Evolutionary conservation across 352 stramenopile species (phyloP).

Genomic region (Hyaloperonospora brassicae): DNA sequence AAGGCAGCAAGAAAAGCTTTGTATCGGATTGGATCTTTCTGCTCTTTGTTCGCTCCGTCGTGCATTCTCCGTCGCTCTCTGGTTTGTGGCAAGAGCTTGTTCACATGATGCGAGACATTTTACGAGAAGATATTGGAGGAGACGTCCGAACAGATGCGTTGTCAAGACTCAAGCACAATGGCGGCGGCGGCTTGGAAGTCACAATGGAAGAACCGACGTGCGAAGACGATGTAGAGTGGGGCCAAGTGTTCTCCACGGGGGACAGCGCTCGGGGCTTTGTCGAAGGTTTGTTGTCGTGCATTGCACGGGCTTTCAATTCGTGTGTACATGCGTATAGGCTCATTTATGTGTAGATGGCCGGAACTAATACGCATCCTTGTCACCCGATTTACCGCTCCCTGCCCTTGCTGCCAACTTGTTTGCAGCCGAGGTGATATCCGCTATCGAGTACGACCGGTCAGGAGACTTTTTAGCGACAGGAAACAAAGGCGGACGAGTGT

Average conservation of each 20-base stretch:
- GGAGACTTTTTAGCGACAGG: slow-evolving; percentile 90
- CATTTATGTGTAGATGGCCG: not conserved
- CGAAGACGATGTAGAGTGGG: slow-evolving; percentile 38
- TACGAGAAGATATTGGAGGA: slow-evolving; percentile 12
- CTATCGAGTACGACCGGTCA: slow-evolving; percentile 89
- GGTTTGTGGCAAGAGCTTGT: not conserved
- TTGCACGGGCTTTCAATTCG: not conserved
- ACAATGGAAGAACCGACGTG: slow-evolving; percentile 21
- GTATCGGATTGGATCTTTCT: not conserved
- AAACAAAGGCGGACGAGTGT: slow-evolving; percentile 89
- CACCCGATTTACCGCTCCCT: not conserved
- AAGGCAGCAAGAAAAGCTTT: not conserved
- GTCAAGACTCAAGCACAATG: slow-evolving; percentile 20
- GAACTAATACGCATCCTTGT: too few species aligned
- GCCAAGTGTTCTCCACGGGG: slow-evolving; percentile 38
- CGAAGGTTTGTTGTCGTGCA: slow-evolving; percentile 28
- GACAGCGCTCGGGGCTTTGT: slow-evolving; percentile 55
- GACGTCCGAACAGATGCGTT: slow-evolving; percentile 6
- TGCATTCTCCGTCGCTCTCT: not conserved
- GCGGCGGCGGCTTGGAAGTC: slow-evolving; percentile 12
- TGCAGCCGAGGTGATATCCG: slow-evolving; percentile 90
- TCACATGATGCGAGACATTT: slow-evolving; percentile 27
- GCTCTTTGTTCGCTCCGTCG: not conserved
- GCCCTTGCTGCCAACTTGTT: not conserved
- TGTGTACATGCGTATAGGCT: too few species aligned